These are phyloP conservation scores for Colletotrichum liaoningense DNA, from an alignment of 2,329 filamentous ascomycete genomes.

Conservation along the genomic window DNA sequence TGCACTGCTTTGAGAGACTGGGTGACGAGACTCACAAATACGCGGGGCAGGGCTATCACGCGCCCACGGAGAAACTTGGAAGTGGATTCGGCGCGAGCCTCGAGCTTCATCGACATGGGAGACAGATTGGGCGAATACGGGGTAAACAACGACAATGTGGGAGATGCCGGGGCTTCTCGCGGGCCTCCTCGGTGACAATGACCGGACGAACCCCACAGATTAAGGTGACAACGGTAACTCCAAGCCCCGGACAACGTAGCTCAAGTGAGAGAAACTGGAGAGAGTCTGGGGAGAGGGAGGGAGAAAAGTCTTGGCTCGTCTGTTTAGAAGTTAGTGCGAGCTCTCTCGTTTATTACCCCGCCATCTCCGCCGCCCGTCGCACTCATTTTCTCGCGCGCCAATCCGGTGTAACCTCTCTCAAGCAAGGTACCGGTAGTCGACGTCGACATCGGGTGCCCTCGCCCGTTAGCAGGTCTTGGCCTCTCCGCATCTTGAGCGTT, in stretches of 20 bases:
- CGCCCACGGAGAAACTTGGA: conserved; percentile 24
- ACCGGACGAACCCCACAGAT: conserved; percentile 23
- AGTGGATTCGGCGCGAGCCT: neutral
- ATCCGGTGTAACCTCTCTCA: conserved; percentile 21
- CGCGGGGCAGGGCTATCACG: neutral
- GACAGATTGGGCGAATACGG: neutral
- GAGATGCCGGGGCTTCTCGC: neutral
- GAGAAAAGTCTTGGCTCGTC: neutral
- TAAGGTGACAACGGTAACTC: conserved; percentile 2
- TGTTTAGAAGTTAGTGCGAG: neutral
- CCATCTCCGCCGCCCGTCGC: neutral
- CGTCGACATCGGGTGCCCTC: conserved; percentile 10
- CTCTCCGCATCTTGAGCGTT: conserved; percentile 1
- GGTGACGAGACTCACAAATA: neutral
- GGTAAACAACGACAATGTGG: neutral
- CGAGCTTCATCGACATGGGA: neutral
- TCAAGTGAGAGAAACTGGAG: neutral
- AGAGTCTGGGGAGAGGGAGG: too few species aligned
- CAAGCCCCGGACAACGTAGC: neutral
- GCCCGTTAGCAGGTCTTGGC: conserved; percentile 19
- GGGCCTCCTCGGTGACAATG: neutral
- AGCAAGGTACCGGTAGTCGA: conserved; percentile 24
- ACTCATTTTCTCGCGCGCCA: conserved; percentile 13
- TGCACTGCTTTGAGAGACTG: neutral
- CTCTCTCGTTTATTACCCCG: conserved; percentile 3